These are phyloP conservation scores for Stellera chamaejasme DNA, from an alignment of 345 rosid species.

Conservation along the genomic window DNA sequence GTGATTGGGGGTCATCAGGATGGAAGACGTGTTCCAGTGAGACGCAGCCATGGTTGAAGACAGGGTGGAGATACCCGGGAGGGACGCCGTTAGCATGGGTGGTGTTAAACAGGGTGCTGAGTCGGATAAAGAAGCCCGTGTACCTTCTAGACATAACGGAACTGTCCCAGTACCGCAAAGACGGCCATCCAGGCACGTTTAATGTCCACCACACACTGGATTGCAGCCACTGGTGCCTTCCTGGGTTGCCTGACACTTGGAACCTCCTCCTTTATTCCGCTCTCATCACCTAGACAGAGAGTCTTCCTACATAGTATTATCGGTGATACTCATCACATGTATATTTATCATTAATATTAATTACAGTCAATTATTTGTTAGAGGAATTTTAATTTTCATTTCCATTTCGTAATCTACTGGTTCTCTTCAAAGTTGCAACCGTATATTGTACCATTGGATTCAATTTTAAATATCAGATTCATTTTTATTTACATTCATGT, in stretches of 20 bases:
- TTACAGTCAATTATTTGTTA: too few relatives aligned
- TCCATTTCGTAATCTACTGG: too few relatives aligned
- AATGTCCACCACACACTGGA: slow-evolving; percentile 37
- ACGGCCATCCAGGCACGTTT: slow-evolving; percentile 67
- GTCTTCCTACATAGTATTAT: too few relatives aligned
- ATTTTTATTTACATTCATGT: too few relatives aligned
- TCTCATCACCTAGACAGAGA: slow-evolving; percentile 27
- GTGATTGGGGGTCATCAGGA: slow-evolving; percentile 63
- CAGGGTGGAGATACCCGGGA: slow-evolving; percentile 54
- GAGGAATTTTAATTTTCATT: too few relatives aligned
- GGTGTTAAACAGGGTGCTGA: slow-evolving; percentile 61
- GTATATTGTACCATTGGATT: too few relatives aligned
- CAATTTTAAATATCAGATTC: too few relatives aligned
- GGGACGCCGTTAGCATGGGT: slow-evolving; percentile 64
- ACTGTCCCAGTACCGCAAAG: slow-evolving; percentile 57
- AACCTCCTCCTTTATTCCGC: slow-evolving; percentile 59
- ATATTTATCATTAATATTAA: too few relatives aligned
- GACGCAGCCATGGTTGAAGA: slow-evolving; percentile 41
- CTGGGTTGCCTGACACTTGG: slow-evolving; percentile 96
- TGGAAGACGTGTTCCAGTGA: slow-evolving; percentile 45
- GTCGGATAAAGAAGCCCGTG: slow-evolving; percentile 68
- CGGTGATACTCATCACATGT: too few relatives aligned
- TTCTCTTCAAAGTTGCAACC: too few relatives aligned
- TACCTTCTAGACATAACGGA: slow-evolving; percentile 58
- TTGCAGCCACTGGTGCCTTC: slow-evolving; percentile 96